Evolutionary conservation across 2,329 filamentous ascomycete species (phyloP).

Genomic region (Dothideomycetidae sp.): DNA sequence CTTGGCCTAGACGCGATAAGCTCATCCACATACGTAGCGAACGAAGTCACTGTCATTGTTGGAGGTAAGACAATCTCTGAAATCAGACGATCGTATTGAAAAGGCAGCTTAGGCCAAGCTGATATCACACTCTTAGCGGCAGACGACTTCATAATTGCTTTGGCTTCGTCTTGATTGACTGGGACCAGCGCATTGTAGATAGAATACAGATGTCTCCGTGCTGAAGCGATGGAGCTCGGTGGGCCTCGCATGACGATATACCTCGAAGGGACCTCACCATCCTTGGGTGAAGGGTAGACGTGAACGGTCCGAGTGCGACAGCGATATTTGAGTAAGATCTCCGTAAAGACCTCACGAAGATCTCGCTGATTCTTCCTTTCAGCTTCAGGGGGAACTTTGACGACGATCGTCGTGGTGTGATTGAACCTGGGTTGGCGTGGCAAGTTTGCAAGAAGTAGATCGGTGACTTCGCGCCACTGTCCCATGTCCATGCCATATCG

Average conservation of each 20-base stretch:
- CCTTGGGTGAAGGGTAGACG: not conserved
- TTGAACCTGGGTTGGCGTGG: not conserved
- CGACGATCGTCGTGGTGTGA: not conserved
- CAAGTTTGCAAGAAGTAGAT: not conserved
- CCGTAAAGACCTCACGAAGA: not conserved
- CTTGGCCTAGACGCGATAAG: not conserved
- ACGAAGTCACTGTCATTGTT: slow-evolving; percentile 4
- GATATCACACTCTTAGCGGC: not conserved
- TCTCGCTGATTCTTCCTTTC: not conserved
- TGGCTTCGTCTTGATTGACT: not conserved
- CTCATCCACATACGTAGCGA: slow-evolving; percentile 9
- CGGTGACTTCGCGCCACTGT: not conserved
- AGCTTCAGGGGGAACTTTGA: not conserved
- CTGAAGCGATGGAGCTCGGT: not conserved
- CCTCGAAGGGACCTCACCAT: not conserved
- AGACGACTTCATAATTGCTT: not conserved
- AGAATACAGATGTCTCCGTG: not conserved
- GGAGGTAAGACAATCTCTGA: not conserved
- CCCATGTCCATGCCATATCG: not conserved
- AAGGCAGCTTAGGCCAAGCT: not conserved
- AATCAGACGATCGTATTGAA: not conserved
- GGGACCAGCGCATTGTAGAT: not conserved
- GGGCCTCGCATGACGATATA: not conserved
- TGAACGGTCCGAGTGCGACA: not conserved
- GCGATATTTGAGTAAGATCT: not conserved